Percentiles rank a stretch among this genome's conserved stretches.
These are phyloP conservation scores for Leucocoprinus leucothites DNA, from an alignment of 768 basidiomycete species.

Conservation along the genomic window DNA sequence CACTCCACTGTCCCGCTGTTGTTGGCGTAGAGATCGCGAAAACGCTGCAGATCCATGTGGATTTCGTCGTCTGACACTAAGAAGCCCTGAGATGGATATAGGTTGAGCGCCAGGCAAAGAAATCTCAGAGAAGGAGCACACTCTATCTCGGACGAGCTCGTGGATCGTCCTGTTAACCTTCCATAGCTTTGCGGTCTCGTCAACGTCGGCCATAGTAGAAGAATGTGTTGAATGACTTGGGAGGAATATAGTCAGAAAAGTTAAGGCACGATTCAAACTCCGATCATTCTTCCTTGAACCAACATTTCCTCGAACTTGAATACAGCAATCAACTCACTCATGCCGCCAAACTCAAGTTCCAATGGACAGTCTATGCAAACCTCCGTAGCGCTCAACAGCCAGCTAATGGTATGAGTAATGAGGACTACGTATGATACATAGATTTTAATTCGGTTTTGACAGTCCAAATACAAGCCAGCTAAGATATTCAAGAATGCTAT, in stretches of 20 bases:
- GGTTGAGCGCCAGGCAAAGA: slow-evolving; percentile 22
- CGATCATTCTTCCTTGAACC: slow-evolving; percentile 29
- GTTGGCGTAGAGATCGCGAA: slow-evolving; percentile 71
- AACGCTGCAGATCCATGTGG: slow-evolving; percentile 78
- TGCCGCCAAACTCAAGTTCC: slow-evolving; percentile 6
- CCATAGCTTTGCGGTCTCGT: slow-evolving; percentile 89
- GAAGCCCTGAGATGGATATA: slow-evolving; percentile 64
- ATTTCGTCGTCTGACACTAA: slow-evolving; percentile 94
- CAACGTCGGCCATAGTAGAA: slow-evolving; percentile 60
- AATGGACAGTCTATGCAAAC: slow-evolving; percentile 16
- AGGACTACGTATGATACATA: not conserved
- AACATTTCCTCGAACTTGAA: not conserved
- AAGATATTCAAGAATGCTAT: slow-evolving; percentile 84
- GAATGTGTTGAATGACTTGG: slow-evolving; percentile 14
- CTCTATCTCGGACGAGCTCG: slow-evolving; percentile 94
- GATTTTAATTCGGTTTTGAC: slow-evolving; percentile 12
- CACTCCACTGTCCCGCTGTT: slow-evolving; percentile 82
- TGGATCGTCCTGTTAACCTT: slow-evolving; percentile 95
- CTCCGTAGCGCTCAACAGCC: slow-evolving; percentile 43
- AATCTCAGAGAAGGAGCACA: slow-evolving; percentile 33
- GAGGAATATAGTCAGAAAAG: slow-evolving; percentile 15
- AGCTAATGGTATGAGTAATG: slow-evolving; percentile 51
- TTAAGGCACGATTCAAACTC: slow-evolving; percentile 48
- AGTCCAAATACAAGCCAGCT: slow-evolving; percentile 82
- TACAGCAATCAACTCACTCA: not conserved